Base-by-base conservation (phyloP, 148 eudicot species). In the Vaccinium darrowii region DNA sequence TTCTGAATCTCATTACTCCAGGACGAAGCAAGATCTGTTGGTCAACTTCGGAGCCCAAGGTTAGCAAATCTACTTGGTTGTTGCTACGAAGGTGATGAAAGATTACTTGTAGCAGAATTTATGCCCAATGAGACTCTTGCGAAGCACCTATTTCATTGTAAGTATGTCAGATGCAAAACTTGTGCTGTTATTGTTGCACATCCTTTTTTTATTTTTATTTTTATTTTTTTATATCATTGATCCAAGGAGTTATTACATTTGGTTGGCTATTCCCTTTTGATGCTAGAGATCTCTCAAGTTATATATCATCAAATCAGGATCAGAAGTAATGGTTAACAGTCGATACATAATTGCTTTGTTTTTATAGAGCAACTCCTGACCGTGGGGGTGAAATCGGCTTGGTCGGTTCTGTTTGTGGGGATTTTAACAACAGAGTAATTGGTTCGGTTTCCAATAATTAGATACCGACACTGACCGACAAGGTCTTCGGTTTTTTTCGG, bases 61-160 rank as follows among this genome's bases (percentile, higher is more conserved):
- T 87, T 96, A 85, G 94, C 94, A 62, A 96, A 94, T 90, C 87
- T 96, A 79, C 90, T 96, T 84, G 99, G 99, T 79, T 96, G 98
- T 85, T 96, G 99, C 82, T 91, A 88, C 86, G 94, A 96, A 91
- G 98, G 98, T 36, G 94, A 94, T 21, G 98, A 96, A 86, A 90
- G 99, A 84, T 81, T 96, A 85, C 93, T 96, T 77, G 95, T 96
- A 81, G 98, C 99, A 30, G 98, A 96, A 87, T 96, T 93, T 73
- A 94, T 96, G 99, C 97, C 98, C 51, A 91, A 96, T 85, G 98
- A 94, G 83, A 96, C 98, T 57, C 98, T 96, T 74, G 98, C 98
- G 23, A 96, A 92, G 76, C 96, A 94, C 86, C 90, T 96, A 65
- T 96, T 96, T 85, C 99, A 96, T 86, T 96, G 99, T 96, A 89